Base-by-base conservation (phyloP, 805 yeast genomes). In the Candida adriatica region DNA sequence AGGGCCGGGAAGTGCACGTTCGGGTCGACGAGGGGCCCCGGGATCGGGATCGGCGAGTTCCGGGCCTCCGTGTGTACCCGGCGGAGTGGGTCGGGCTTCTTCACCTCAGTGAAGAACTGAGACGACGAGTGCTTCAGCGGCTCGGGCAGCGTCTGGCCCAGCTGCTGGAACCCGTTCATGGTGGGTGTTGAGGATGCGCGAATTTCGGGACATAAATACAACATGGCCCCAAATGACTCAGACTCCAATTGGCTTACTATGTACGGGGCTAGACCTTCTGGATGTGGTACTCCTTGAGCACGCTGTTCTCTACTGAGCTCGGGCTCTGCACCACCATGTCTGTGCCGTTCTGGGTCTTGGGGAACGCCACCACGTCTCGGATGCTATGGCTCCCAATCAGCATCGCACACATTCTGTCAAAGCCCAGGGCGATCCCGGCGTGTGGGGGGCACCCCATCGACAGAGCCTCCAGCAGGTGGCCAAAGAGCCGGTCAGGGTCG, bases 391-490 rank as follows among this genome's bases (percentile, higher is more conserved):
- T 66, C 1, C 86, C 92, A n/a, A 79, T 56, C 19, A 90, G 53
- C 90, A 90, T 86, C 0, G 98, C 92, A 47, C 94, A 78, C 65
- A 92, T 62, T 40, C 99, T 64, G 54, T 92, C 99, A 45, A 92
- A 83, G 0, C 98, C 99, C 21, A 92, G 65, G 0, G 98, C 99
- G 23, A 92, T 64, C 0, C 99, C 99, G 2, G 96, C 96, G 59
- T 92, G 99, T 1, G 99, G 99, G 1, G 99, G 99, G 49, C 97
- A 86, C 1, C 98, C 98, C 60, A 82, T 74, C 16, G 73, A 73
- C 34, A 92, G 71, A 0, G 96, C 96, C 24, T 66, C 62, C 19
- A 92, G 62, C 24, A 92, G 63, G 58, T 92, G 99, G 0, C 95
- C 94, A 61, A 92, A 92, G 7, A 86, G 61, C 21, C 54, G 51